Evolutionary conservation across 257 asterid genomes (phyloP).

Genomic region (Fraxinus americana): DNA sequence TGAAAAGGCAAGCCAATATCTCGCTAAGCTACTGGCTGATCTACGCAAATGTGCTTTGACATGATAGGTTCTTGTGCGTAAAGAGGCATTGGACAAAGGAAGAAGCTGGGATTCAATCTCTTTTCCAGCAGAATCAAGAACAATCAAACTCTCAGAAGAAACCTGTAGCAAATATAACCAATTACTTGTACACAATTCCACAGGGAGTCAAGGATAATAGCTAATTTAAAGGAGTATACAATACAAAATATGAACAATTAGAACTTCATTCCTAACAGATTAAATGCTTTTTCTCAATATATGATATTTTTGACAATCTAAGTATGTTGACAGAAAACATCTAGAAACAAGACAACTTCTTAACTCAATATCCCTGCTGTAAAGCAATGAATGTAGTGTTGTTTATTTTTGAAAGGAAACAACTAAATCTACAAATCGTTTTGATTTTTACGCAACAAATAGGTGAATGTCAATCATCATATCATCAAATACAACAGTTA

Average conservation of each 20-base stretch:
- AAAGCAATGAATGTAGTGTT: background rate
- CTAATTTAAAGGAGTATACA: background rate
- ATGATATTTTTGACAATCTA: constrained; percentile 16
- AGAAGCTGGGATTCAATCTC: constrained; percentile 69
- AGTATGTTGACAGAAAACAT: constrained; percentile 16
- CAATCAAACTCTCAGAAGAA: constrained; percentile 57
- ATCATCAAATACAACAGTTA: constrained; percentile 3
- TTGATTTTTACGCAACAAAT: background rate
- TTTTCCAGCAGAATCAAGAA: constrained; percentile 67
- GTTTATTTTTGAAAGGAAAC: background rate
- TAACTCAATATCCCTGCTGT: background rate
- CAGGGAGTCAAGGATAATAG: constrained; percentile 14
- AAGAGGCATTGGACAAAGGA: constrained; percentile 57
- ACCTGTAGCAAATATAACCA: constrained; percentile 48
- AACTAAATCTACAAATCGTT: background rate
- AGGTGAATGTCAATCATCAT: no score
- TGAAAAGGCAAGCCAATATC: constrained; percentile 69
- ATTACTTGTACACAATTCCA: constrained; percentile 17
- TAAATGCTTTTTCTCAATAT: background rate
- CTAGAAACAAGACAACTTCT: constrained; percentile 1
- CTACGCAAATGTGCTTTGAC: constrained; percentile 57
- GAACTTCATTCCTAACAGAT: background rate
- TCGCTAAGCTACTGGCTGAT: constrained; percentile 48
- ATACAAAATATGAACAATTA: background rate
- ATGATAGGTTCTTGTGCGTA: constrained; percentile 39